Evolutionary conservation across 176 grass and related monocot genomes (phyloP).

Genomic region (Musa troglodytarum): DNA sequence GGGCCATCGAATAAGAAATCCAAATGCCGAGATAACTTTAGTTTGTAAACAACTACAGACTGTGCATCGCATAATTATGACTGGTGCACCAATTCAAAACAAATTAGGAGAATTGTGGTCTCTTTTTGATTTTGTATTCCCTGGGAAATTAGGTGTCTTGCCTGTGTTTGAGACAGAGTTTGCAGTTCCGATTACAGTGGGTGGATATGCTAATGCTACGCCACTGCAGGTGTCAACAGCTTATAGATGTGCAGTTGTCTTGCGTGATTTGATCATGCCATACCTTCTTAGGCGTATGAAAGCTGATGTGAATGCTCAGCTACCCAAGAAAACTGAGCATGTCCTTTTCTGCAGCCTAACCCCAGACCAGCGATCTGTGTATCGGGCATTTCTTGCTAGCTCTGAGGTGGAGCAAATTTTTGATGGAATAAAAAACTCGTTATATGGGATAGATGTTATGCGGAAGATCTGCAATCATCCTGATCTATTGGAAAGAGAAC

Average conservation of each 20-base stretch:
- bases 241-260: constrained; percentile 76
- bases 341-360: constrained; percentile 90
- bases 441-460: constrained; percentile 86
- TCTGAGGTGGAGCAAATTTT: constrained; percentile 97
- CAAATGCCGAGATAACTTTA: constrained; percentile 89
- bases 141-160: constrained; percentile 87
- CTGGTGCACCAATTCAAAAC: constrained; percentile 94
- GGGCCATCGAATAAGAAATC: constrained; percentile 90
- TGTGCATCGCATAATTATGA: constrained; percentile 86
- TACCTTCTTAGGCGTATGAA: constrained; percentile 96
- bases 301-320: constrained; percentile 83
- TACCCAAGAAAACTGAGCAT: constrained; percentile 91
- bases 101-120: constrained; percentile 93
- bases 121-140: constrained; percentile 97
- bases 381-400: constrained; percentile 83
- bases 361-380: constrained; percentile 50
- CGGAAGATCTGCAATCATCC: constrained; percentile 94
- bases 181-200: constrained; percentile 86
- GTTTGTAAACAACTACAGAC: constrained; percentile 93
- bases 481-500: constrained; percentile 89
- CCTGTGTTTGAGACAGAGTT: constrained; percentile 89
- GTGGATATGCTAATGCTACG: constrained; percentile 85
- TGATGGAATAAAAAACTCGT: constrained; percentile 74
- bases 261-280: constrained; percentile 84
- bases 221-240: constrained; percentile 94